Evolutionary conservation across 345 rosid genomes (phyloP).

Genomic region (Isatis tinctoria): DNA sequence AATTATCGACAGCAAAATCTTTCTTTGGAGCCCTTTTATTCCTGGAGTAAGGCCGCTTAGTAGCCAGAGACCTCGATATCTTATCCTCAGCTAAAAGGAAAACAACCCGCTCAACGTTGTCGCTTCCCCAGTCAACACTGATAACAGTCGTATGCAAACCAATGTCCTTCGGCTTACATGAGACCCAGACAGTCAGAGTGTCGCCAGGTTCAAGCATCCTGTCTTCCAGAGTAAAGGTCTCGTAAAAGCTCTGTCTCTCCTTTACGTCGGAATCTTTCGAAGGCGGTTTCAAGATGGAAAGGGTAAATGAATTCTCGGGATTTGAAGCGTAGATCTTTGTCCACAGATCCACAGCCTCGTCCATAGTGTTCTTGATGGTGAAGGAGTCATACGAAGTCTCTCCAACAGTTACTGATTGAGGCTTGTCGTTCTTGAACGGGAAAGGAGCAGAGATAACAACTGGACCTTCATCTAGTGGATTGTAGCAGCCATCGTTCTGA

Average conservation of each 20-base stretch:
- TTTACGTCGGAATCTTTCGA: constrained; percentile 18
- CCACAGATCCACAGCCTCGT: constrained; percentile 64
- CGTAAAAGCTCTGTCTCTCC: constrained; percentile 38
- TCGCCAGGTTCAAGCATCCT: constrained; percentile 71
- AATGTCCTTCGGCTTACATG: constrained; percentile 64
- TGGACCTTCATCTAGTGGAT: constrained; percentile 53
- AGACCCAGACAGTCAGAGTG: constrained; percentile 61
- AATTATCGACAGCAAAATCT: constrained; percentile 41
- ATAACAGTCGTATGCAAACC: constrained; percentile 69
- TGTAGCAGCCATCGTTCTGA: constrained; percentile 50
- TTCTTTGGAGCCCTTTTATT: constrained; percentile 47
- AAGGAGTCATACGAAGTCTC: constrained; percentile 51
- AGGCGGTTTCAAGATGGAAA: constrained; percentile 72
- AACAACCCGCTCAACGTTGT: constrained; percentile 55
- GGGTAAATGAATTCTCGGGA: constrained; percentile 53
- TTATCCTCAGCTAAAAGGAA: constrained; percentile 80
- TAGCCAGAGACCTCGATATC: constrained; percentile 55
- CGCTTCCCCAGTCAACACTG: constrained; percentile 51
- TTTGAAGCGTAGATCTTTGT: constrained; percentile 56
- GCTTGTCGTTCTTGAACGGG: constrained; percentile 55
- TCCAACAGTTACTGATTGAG: constrained; percentile 53
- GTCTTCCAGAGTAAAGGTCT: constrained; percentile 57
- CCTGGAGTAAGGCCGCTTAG: constrained; percentile 55
- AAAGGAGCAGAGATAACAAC: constrained; percentile 66
- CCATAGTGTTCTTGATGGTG: constrained; percentile 49